Base-by-base conservation (phyloP, 371 early-diverging fungal species). In the Coemansia sp. region DNA sequence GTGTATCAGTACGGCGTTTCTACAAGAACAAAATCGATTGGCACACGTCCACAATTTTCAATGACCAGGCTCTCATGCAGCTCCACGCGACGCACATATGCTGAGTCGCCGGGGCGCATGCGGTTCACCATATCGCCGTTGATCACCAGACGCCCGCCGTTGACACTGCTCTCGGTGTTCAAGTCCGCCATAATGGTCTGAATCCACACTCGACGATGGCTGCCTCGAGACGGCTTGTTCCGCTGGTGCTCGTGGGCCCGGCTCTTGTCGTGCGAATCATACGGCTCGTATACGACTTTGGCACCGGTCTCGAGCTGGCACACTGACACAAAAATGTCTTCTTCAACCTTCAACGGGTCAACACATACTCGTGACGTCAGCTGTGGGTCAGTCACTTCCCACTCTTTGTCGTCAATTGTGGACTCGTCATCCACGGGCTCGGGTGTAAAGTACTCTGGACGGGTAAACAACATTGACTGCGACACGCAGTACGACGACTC, bases 91-190 rank as follows among this genome's bases (percentile, higher is more conserved):
- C 76, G 55, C 3, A 75, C 58, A 64, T 71, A 75, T 11, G 68
- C 71, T 2, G 76, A 75, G 39, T 75, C 76, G 3, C 76, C 76
- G 0, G 71, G 76, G 1, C 64, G 53, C 76, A 75, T 67, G 22
- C 71, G 66, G 18, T 39, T 64, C 22, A 24, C 29, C 48, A 45
- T 54, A 18, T 75, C 76, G 26, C 76, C 76, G 29, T 71, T 67
- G 31, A 75, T 64, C 13, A 61, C 63, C 50, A 75, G 26, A 0
- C 76, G 64, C 1, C 76, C 76, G 21, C 65, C 65, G 29, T 75
- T 75, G 0, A 50, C 42, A 6, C 45, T 31, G 3, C 67, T 53
- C 5, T 67, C 67, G 2, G 31, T 11, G 16, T 61, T 64, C 21
- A 75, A 31, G 21, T 71, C 76, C 1, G 47, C 53, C 64, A 71